Conservation (phyloP, 768 basidiomycete genomes). For the Termitomyces sp. region DNA sequence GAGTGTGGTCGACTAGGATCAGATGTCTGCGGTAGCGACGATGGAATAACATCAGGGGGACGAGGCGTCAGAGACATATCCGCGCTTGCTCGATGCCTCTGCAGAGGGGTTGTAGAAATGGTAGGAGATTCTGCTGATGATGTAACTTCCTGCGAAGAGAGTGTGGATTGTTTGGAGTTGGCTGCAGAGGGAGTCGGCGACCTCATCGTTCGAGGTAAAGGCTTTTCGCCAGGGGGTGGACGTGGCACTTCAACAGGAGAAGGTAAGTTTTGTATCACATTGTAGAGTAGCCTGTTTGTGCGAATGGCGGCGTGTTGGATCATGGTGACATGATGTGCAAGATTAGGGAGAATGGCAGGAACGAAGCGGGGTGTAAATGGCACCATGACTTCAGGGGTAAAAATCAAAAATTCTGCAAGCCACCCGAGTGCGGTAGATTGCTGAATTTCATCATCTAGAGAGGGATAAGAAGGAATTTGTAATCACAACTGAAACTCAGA, state of each 20-base stretch:
- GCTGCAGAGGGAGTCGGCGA: slow-evolving; percentile 57
- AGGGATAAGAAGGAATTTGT: slow-evolving; percentile 1
- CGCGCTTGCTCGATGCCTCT: slow-evolving; percentile 24
- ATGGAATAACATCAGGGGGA: slow-evolving; percentile 27
- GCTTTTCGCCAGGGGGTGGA: slow-evolving; percentile 26
- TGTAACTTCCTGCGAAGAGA: slow-evolving; percentile 43
- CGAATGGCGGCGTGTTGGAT: slow-evolving; percentile 85
- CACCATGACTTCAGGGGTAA: slow-evolving; percentile 89
- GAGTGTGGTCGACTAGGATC: slow-evolving; percentile 60
- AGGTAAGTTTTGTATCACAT: slow-evolving; percentile 84
- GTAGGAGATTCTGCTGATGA: slow-evolving; percentile 33
- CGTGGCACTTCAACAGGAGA: slow-evolving; percentile 53
- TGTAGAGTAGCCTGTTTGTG: slow-evolving; percentile 82
- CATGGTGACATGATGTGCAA: slow-evolving; percentile 86
- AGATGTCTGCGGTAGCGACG: slow-evolving; percentile 14
- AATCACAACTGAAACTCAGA: slow-evolving; percentile 11
- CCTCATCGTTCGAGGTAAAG: slow-evolving; percentile 35
- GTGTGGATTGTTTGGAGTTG: slow-evolving; percentile 47
- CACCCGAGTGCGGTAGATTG: slow-evolving; percentile 92
- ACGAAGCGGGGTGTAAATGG: slow-evolving; percentile 93
- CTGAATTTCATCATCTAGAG: slow-evolving; percentile 89
- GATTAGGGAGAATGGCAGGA: slow-evolving; percentile 88
- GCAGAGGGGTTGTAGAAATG: slow-evolving; percentile 16
- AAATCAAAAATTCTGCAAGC: slow-evolving; percentile 86
- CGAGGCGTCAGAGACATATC: slow-evolving; percentile 40